These are phyloP conservation scores for Aspergillaceae sp. DNA, from an alignment of 2,329 filamentous ascomycete genomes.

Conservation along the genomic window DNA sequence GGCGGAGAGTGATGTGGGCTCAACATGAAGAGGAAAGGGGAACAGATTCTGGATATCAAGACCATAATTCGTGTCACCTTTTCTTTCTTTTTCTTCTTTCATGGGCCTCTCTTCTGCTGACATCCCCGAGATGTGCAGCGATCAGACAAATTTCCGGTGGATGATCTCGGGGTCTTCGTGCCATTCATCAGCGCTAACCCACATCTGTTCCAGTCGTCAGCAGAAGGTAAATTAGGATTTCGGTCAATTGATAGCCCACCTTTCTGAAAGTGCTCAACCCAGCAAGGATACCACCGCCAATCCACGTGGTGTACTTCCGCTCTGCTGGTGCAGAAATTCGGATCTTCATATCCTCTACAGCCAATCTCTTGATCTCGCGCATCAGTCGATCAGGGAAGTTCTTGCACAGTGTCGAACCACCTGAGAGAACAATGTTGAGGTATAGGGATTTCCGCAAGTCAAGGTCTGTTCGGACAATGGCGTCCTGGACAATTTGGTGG, in stretches of 20 bases:
- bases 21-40: not conserved
- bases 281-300: conserved; percentile 92
- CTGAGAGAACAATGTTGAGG: conserved; percentile 93
- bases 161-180: conserved; percentile 99
- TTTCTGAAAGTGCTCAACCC: conserved; percentile 97
- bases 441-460: conserved; percentile 91
- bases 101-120: not conserved
- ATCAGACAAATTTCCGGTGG: conserved; percentile 85
- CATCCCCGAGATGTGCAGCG: not conserved
- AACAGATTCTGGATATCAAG: not conserved
- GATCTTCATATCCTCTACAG: conserved; percentile 98
- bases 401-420: conserved; percentile 91
- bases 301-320: conserved; percentile 98
- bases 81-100: not conserved
- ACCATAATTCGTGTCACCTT: not conserved
- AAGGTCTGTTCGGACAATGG: conserved; percentile 89
- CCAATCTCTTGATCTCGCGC: conserved; percentile 82
- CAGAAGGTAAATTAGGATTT: not conserved
- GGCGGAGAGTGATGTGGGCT: not conserved
- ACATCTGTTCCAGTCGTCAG: conserved; percentile 62
- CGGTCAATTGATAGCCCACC: conserved; percentile 46
- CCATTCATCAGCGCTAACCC: conserved; percentile 99
- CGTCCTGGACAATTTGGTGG: conserved; percentile 94
- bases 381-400: conserved; percentile 91
- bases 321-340: conserved; percentile 98